A percentile compares a stretch with the other conserved stretches of the same genome.
Conservation (phyloP, 1,284 basidiomycete species). For the Fistulinella cinereoalba region DNA sequence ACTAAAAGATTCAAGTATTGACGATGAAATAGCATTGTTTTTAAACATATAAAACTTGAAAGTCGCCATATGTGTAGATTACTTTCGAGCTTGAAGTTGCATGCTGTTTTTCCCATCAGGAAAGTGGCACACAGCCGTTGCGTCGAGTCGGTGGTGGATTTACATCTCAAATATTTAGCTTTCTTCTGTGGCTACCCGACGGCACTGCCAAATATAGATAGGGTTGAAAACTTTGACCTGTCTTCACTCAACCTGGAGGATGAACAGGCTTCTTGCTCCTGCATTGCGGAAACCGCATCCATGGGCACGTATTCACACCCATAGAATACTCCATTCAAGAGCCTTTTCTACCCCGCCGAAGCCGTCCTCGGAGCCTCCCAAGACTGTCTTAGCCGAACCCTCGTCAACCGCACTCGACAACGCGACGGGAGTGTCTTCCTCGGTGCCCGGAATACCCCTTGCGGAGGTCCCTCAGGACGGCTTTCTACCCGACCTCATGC, state of each 20-base stretch:
- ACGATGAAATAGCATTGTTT: too few relatives aligned
- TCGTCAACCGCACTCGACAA: constrained; percentile 1
- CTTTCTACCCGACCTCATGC: constrained; percentile 57
- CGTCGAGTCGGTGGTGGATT: too few relatives aligned
- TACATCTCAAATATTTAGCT: too few relatives aligned
- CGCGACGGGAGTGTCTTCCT: neutral
- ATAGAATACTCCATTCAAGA: constrained; percentile 4
- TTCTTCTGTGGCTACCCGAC: too few relatives aligned
- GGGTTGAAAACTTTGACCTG: neutral
- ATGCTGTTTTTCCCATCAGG: too few relatives aligned
- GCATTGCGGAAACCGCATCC: constrained; percentile 9
- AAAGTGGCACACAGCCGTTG: too few relatives aligned
- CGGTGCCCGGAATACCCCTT: constrained; percentile 20
- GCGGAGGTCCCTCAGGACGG: constrained; percentile 22
- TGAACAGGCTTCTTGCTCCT: constrained; percentile 23
- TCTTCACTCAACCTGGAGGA: constrained; percentile 5
- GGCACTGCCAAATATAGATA: neutral
- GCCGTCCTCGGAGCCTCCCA: constrained; percentile 3
- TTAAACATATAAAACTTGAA: too few relatives aligned
- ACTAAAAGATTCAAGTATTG: too few relatives aligned
- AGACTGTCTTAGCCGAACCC: constrained; percentile 5
- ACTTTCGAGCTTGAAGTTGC: too few relatives aligned
- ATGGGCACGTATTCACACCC: constrained; percentile 5
- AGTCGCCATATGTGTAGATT: too few relatives aligned
- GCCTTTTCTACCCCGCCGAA: constrained; percentile 15